These are phyloP conservation scores for Hordeum vulgare DNA, from an alignment of 176 grass and related monocot genomes.

Conservation along the genomic window MorexV3_pseudomolecules_assembly NC_058523.1:550737779-550738278, in stretches of 20 bases:
- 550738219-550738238: slow-evolving; percentile 72
- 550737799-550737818: neutral
- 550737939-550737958: neutral
- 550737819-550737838: neutral
- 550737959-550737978: too few species aligned
- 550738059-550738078: neutral
- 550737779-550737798: too few species aligned
- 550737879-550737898: neutral
- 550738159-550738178: slow-evolving; percentile 75
- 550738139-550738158: slow-evolving; percentile 18
- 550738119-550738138: neutral
- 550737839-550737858: neutral
- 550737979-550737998: too few species aligned
- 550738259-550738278: slow-evolving; percentile 66
- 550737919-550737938: neutral
- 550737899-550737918: neutral
- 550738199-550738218: slow-evolving; percentile 62
- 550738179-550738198: slow-evolving; percentile 57
- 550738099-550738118: neutral
- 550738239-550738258: slow-evolving; percentile 73
- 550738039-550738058: neutral
- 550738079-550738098: neutral
- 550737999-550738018: neutral
- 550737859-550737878: neutral
- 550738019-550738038: neutral